phyloP scores from a whole-genome alignment of 2,329 filamentous ascomycete genomes.

The Diplodia sapinea region DNA sequence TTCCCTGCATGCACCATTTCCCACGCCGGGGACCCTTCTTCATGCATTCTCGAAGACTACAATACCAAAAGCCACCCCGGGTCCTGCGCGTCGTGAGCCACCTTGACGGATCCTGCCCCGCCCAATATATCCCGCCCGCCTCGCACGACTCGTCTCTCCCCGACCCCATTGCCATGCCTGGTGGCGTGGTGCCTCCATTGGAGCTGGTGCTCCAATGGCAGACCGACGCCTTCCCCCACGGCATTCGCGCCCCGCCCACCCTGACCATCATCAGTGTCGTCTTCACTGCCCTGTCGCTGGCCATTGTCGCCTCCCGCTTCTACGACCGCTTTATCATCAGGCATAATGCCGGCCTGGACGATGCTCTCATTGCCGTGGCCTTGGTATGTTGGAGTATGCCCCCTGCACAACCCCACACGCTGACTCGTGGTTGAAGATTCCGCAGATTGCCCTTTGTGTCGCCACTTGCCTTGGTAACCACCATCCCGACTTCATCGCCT shows the following conservation, averaged over 20 bases:
- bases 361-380: conserved; percentile 11
- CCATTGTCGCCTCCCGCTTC: not conserved
- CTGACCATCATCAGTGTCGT: conserved; percentile 5
- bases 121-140: not conserved
- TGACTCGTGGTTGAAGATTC: not conserved
- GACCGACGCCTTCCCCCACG: conserved; percentile 27
- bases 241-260: not conserved
- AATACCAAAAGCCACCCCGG: not conserved
- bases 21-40: not conserved
- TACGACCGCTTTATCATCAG: conserved; percentile 9
- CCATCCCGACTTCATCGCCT: not conserved
- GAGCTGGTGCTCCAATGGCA: conserved; percentile 21
- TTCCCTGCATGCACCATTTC: not conserved
- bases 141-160: not conserved
- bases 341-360: conserved; percentile 19
- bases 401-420: too few species aligned
- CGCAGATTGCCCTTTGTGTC: not conserved
- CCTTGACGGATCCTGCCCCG: not conserved
- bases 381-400: conserved; percentile 1
- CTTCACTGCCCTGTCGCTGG: conserved; percentile 3
- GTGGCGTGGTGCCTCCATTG: conserved; percentile 24
- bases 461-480: conserved; percentile 3
- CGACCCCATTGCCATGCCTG: conserved; percentile 16
- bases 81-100: not conserved
- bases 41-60: not conserved